Base-by-base conservation (phyloP, 192 early-diverging fungal genomes). In the Coemansia sp. region DNA sequence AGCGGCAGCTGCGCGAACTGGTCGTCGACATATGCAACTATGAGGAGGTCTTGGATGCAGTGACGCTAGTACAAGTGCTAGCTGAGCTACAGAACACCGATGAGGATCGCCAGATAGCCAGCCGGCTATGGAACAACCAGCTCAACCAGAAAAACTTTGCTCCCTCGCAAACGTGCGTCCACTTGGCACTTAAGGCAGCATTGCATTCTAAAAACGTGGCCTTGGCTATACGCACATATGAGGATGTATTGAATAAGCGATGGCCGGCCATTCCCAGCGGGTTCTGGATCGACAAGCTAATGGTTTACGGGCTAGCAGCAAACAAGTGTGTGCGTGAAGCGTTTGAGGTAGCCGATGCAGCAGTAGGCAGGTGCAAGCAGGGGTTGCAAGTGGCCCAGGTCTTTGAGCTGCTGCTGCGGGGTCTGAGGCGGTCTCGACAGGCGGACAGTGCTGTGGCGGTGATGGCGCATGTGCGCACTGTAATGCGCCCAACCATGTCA, bases 261-360 rank as follows among this genome's bases (percentile, higher is more conserved):
- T 77, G 73, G 73, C 20, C 30, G 0, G 46, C 40, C 0, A 50
- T 77, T 12, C 35, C 35, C 31, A 30, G 51, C 19, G 73, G 73
- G 3, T 70, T 54, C 42, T 77, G 73, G 73, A 53, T 68, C 4
- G 67, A 77, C 14, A 69, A 66, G 38, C 39, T 68, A n/a, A 59
- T 77, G 50, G 38, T 77, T 7, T 70, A 77, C 53, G 73, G 73
- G n/a, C 49, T 77, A 55, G 67, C 67, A 10, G 63, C 63, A n/a
- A 70, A 77, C 44, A 56, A 59, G 10, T 36, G 23, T 26, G 58
- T 47, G 18, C 19, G 23, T 4, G 67, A 69, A 36, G 73, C 73
- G 21, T 62, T 69, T 21, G 59, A 77, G 19, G 45, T 77, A 19
- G 59, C 67, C 3, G 33, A 49, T 15, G 73, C 67, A 6, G 45